Percentiles rank a stretch among this genome's conserved stretches.
phyloP scores from a whole-genome alignment of 1,139 yeast species.

The Debaryomyces fabryi region DNA sequence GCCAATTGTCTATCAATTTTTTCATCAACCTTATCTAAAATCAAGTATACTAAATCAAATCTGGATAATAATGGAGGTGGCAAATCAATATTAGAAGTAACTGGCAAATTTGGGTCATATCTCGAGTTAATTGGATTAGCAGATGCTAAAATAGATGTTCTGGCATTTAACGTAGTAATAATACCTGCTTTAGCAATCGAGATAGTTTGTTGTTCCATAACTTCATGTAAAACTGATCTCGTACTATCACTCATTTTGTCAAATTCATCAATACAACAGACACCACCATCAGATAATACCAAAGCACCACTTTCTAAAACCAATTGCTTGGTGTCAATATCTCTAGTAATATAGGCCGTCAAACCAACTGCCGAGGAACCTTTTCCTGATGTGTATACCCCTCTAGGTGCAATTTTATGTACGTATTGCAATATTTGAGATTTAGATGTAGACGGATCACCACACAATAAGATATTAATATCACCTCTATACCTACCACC shows the following conservation, averaged over 20 bases:
- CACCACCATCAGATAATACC: slow-evolving; percentile 96
- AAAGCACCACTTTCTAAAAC: slow-evolving; percentile 96
- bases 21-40: slow-evolving; percentile 91
- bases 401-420: slow-evolving; percentile 96
- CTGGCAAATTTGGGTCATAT: slow-evolving; percentile 91
- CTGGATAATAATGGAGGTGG: slow-evolving; percentile 96
- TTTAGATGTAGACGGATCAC: slow-evolving; percentile 97
- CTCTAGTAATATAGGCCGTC: slow-evolving; percentile 95
- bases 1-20: slow-evolving; percentile 84
- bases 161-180: slow-evolving; percentile 92
- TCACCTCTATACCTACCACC: slow-evolving; percentile 98
- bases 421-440: slow-evolving; percentile 93
- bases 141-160: slow-evolving; percentile 93
- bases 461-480: slow-evolving; percentile 85
- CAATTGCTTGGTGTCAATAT: slow-evolving; percentile 87
- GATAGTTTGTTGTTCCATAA: slow-evolving; percentile 98
- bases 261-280: slow-evolving; percentile 97
- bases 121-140: slow-evolving; percentile 98
- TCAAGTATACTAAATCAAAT: slow-evolving; percentile 89
- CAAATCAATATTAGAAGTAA: slow-evolving; percentile 89
- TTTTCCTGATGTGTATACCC: slow-evolving; percentile 96
- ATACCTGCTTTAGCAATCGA: slow-evolving; percentile 98
- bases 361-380: slow-evolving; percentile 99
- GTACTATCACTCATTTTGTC: slow-evolving; percentile 97
- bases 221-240: slow-evolving; percentile 94